These are phyloP conservation scores for Penicillium griseofulvum DNA, from an alignment of 2,329 filamentous ascomycete genomes.

Conservation along the genomic window DNA sequence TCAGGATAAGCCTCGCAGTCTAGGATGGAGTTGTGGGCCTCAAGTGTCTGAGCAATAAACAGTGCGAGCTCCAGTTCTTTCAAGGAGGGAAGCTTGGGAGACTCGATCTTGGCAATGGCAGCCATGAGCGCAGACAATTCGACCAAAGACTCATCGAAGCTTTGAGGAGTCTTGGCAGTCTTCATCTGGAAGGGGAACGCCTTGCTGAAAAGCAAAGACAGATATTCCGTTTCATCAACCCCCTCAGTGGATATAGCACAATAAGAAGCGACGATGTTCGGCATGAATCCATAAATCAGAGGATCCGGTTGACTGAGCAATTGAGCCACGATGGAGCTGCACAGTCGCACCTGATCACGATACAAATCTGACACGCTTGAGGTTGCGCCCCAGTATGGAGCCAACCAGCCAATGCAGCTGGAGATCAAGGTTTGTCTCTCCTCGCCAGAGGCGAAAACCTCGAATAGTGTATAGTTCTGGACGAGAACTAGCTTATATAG, in stretches of 20 bases:
- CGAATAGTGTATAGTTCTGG: conserved; percentile 81
- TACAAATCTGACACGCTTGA: conserved; percentile 76
- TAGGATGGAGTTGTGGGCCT: conserved; percentile 84
- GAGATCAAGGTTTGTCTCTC: conserved; percentile 70
- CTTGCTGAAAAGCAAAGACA: conserved; percentile 87
- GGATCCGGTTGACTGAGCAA: conserved; percentile 75
- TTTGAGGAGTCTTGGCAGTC: conserved; percentile 56
- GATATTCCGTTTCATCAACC: conserved; percentile 55
- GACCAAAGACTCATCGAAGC: conserved; percentile 82
- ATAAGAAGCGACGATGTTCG: conserved; percentile 88
- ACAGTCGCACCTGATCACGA: conserved; percentile 87
- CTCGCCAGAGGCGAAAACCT: conserved; percentile 75
- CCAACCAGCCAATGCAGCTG: conserved; percentile 86
- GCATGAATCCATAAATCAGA: conserved; percentile 83
- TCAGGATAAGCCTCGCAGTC: conserved; percentile 84
- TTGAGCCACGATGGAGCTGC: conserved; percentile 86
- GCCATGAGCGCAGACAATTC: conserved; percentile 87
- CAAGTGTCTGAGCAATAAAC: conserved; percentile 74
- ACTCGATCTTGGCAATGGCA: conserved; percentile 71
- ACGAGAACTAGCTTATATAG: conserved; percentile 91
- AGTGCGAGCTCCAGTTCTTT: conserved; percentile 74
- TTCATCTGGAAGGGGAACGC: conserved; percentile 84
- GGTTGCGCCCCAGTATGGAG: conserved; percentile 84
- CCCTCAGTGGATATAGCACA: conserved; percentile 68
- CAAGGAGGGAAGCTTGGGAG: conserved; percentile 71